These are phyloP conservation scores for Phycomyces nitens DNA, from an alignment of 192 early-diverging fungal species.

Conservation along the genomic window DNA sequence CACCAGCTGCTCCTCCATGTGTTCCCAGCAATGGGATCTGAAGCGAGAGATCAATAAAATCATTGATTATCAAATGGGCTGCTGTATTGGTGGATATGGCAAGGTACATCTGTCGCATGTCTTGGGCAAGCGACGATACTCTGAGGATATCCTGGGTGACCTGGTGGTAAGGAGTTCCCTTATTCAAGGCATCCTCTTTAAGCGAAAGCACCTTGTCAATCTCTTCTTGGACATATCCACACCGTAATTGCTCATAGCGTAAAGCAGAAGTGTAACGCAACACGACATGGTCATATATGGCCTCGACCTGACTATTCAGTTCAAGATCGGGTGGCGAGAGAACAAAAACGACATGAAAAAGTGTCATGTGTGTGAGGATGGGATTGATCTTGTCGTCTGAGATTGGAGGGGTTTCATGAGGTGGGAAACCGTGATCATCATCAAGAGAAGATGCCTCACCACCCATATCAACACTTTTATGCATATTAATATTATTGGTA, in stretches of 20 bases:
- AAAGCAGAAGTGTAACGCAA: constrained; percentile 65
- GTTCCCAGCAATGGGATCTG: constrained; percentile 49
- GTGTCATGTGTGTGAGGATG: constrained; percentile 53
- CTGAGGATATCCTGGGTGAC: constrained; percentile 51
- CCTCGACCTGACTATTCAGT: constrained; percentile 58
- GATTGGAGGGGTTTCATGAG: background rate
- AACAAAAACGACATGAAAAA: constrained; percentile 81
- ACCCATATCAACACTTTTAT: constrained; percentile 8
- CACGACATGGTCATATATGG: constrained; percentile 68
- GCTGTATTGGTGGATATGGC: constrained; percentile 43
- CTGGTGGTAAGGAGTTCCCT: constrained; percentile 25
- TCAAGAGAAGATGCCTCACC: constrained; percentile 6
- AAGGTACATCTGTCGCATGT: constrained; percentile 59
- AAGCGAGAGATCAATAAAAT: constrained; percentile 73
- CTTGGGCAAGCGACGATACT: constrained; percentile 58
- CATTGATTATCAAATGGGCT: constrained; percentile 69
- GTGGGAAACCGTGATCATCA: constrained; percentile 2
- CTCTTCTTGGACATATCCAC: constrained; percentile 72
- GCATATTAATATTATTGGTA: background rate
- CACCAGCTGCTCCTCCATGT: background rate
- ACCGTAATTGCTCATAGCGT: constrained; percentile 73
- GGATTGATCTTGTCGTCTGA: background rate
- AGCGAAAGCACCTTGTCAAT: constrained; percentile 69
- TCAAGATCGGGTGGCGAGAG: constrained; percentile 50
- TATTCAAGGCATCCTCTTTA: constrained; percentile 57